A percentile compares a stretch with the other conserved stretches of the same genome.
Evolutionary conservation across 805 yeast species (phyloP).

Genomic region (Saccharomycopsis guyanensis): DNA sequence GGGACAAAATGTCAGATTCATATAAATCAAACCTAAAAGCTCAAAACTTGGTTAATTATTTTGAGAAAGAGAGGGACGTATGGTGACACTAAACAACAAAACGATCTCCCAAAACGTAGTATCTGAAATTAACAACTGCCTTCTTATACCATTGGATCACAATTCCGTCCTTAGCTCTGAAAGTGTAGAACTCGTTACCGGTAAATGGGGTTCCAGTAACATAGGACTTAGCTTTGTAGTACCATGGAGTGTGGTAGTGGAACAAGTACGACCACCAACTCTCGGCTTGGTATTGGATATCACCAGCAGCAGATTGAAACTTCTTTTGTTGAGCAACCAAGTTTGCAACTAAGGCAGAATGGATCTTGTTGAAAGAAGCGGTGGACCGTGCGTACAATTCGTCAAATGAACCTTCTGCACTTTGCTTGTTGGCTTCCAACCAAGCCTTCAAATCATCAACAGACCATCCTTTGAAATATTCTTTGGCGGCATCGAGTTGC

Average conservation of each 20-base stretch:
- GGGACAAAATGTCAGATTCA: no score
- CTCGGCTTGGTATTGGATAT: background rate
- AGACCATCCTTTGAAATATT: constrained; percentile 4
- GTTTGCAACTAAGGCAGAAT: background rate
- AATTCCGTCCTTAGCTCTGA: background rate
- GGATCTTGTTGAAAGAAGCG: background rate
- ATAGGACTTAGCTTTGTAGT: background rate
- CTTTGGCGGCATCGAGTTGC: background rate
- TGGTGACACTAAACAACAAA: no score
- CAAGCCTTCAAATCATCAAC: constrained; percentile 4
- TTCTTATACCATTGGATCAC: constrained; percentile 7
- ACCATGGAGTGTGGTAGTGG: background rate
- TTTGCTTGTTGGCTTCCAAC: constrained; percentile 1
- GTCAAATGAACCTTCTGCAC: constrained; percentile 25
- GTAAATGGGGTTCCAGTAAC: background rate
- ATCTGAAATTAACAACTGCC: background rate
- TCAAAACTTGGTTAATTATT: no score
- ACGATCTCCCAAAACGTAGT: constrained; percentile 7
- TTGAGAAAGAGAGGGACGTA: no score
- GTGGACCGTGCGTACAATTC: constrained; percentile 20
- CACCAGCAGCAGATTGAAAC: background rate
- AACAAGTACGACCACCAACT: background rate
- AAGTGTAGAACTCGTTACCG: background rate
- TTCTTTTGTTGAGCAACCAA: background rate
- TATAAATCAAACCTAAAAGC: no score